Evolutionary conservation across 1,284 basidiomycete genomes (phyloP).

Genomic region (Ceratobasidium sp.): DNA sequence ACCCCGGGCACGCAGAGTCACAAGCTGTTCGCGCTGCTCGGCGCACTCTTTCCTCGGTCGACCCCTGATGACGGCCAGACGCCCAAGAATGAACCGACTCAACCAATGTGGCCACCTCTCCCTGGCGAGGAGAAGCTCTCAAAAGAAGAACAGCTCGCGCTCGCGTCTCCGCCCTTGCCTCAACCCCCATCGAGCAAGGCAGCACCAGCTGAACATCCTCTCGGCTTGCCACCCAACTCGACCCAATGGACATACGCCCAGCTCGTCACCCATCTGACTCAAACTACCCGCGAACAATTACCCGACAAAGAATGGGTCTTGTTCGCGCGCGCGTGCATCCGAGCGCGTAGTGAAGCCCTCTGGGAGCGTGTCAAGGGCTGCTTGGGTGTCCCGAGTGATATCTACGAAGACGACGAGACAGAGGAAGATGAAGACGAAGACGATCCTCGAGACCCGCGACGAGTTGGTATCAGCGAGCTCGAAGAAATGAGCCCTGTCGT

Average conservation of each 20-base stretch:
- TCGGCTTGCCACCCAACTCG: slow-evolving; percentile 53
- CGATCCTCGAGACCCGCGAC: slow-evolving; percentile 23
- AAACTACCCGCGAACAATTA: slow-evolving; percentile 62
- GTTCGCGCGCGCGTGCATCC: slow-evolving; percentile 68
- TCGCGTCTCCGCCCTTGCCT: background rate
- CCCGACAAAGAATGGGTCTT: slow-evolving; percentile 70
- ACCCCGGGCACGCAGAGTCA: slow-evolving; percentile 60
- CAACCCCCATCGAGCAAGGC: slow-evolving; percentile 18
- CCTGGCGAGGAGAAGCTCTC: slow-evolving; percentile 23
- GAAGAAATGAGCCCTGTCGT: slow-evolving; percentile 21
- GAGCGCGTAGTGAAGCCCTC: slow-evolving; percentile 73
- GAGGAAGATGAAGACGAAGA: slow-evolving; percentile 45
- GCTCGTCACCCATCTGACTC: slow-evolving; percentile 66
- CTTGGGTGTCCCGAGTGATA: slow-evolving; percentile 75
- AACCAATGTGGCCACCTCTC: slow-evolving; percentile 20
- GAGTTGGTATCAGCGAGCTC: slow-evolving; percentile 31
- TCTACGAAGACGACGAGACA: slow-evolving; percentile 64
- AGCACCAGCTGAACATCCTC: slow-evolving; percentile 14
- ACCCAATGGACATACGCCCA: slow-evolving; percentile 65
- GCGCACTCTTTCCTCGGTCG: slow-evolving; percentile 62
- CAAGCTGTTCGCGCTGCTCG: slow-evolving; percentile 71
- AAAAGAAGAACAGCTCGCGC: background rate
- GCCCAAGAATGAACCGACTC: background rate
- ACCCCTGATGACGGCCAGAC: slow-evolving; percentile 12
- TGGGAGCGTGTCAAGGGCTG: slow-evolving; percentile 84